A percentile compares a stretch with the other conserved stretches of the same genome.
Conservation (phyloP, 257 asterid genomes). For the Capsicum pubescens region DNA sequence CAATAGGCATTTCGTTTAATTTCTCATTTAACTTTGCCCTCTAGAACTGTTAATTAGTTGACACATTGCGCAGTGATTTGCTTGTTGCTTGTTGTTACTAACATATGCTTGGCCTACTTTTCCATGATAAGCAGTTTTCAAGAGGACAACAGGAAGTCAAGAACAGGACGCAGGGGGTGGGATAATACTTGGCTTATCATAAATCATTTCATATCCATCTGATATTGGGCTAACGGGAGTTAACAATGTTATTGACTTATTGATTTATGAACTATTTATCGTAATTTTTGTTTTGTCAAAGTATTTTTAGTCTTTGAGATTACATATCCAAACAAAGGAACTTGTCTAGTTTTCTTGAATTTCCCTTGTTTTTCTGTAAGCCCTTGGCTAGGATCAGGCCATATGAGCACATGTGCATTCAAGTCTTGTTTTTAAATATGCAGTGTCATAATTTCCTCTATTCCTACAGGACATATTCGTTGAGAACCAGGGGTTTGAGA, state of each 20-base stretch:
- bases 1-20: not conserved
- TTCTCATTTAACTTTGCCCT: conserved; percentile 1
- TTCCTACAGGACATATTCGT: conserved; percentile 46
- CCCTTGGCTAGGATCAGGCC: not conserved
- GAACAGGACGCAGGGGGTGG: not conserved
- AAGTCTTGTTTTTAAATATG: not conserved
- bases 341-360: not conserved
- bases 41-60: not conserved
- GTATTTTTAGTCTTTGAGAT: not conserved
- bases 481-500: conserved; percentile 55
- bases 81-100: not conserved
- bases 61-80: not conserved
- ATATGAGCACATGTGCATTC: not conserved
- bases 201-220: not conserved
- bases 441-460: not conserved
- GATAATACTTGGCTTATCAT: not conserved
- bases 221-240: not conserved
- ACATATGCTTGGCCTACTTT: not conserved
- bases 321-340: not conserved
- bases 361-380: not conserved
- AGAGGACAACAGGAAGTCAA: not conserved
- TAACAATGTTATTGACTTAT: not conserved
- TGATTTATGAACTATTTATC: not conserved
- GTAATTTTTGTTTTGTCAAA: not conserved
- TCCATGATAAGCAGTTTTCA: not conserved